A percentile compares a stretch with the other conserved stretches of the same genome.
Conservation (phyloP, 129 eudicot genomes). For the Glebionis coronaria region DNA sequence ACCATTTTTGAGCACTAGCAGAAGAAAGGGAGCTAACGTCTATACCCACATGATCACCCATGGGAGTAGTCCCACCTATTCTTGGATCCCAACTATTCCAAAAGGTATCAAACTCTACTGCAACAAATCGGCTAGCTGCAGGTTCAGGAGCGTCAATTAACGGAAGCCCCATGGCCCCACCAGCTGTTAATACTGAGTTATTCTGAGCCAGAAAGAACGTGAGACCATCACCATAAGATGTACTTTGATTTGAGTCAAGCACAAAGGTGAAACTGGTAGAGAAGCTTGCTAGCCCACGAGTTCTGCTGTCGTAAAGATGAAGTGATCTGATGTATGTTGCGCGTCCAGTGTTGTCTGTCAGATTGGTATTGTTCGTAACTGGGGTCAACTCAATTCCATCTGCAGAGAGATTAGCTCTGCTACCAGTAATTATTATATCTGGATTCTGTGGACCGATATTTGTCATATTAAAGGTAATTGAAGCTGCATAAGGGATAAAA, state of each 20-base stretch:
- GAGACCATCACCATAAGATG: conserved; percentile 25
- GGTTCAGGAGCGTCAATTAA: background rate
- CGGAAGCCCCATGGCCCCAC: conserved; percentile 33
- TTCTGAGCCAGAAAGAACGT: conserved; percentile 31
- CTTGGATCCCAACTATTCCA: conserved; percentile 29
- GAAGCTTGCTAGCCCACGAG: conserved; percentile 34
- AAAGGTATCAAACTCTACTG: conserved; percentile 55
- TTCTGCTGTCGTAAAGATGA: conserved; percentile 28
- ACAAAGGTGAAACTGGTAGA: conserved; percentile 35
- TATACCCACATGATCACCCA: conserved; percentile 41
- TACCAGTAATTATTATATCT: conserved; percentile 1
- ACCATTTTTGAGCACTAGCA: conserved; percentile 23
- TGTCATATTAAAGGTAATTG: conserved; percentile 29
- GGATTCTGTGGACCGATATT: conserved; percentile 7
- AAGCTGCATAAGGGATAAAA: conserved; percentile 16
- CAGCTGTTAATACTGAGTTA: background rate
- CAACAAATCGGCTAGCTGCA: conserved; percentile 29
- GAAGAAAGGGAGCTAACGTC: conserved; percentile 35
- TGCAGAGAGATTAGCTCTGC: conserved; percentile 13
- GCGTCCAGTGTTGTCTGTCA: background rate
- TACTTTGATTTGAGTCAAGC: conserved; percentile 13
- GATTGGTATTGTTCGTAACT: background rate
- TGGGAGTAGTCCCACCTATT: background rate
- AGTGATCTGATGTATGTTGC: conserved; percentile 26
- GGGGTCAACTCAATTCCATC: conserved; percentile 29